Percentiles rank a stretch among this genome's conserved stretches.
Conservation (phyloP, 75 land plant genomes). For the Selaginella tamariscina region DNA sequence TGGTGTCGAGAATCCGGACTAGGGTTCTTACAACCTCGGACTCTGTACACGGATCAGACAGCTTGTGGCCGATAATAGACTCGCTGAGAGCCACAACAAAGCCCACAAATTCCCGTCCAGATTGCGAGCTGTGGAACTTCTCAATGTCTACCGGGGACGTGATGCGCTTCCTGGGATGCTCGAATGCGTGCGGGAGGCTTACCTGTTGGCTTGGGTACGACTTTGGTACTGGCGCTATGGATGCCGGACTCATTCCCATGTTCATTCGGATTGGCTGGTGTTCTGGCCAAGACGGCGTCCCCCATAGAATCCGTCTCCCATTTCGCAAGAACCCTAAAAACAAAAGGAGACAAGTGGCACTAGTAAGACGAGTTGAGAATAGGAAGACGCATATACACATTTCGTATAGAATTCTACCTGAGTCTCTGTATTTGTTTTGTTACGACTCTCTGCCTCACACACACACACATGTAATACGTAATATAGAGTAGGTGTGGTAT, state of each 20-base stretch:
- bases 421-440: too few species aligned
- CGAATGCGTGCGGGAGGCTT: conserved; percentile 47
- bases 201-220: conserved; percentile 36
- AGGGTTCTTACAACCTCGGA: conserved; percentile 27
- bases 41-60: conserved; percentile 57
- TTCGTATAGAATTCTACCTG: too few species aligned
- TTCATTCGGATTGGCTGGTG: not conserved
- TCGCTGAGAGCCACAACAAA: conserved; percentile 69
- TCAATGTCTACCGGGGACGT: conserved; percentile 41
- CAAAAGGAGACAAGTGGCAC: too few species aligned
- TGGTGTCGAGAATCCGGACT: conserved; percentile 32
- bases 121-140: conserved; percentile 40
- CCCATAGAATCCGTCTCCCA: not conserved
- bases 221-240: conserved; percentile 71
- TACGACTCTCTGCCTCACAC: too few species aligned
- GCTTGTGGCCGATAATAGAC: conserved; percentile 59
- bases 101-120: conserved; percentile 62
- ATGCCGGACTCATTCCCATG: conserved; percentile 33
- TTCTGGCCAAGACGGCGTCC: not conserved
- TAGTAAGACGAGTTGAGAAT: too few species aligned
- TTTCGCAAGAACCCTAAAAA: too few species aligned
- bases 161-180: conserved; percentile 48
- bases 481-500: too few species aligned
- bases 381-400: too few species aligned
- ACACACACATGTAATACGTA: too few species aligned